Evolutionary conservation across 2,329 filamentous ascomycete species (phyloP).

Genomic region (Fusarium buxicola): DNA sequence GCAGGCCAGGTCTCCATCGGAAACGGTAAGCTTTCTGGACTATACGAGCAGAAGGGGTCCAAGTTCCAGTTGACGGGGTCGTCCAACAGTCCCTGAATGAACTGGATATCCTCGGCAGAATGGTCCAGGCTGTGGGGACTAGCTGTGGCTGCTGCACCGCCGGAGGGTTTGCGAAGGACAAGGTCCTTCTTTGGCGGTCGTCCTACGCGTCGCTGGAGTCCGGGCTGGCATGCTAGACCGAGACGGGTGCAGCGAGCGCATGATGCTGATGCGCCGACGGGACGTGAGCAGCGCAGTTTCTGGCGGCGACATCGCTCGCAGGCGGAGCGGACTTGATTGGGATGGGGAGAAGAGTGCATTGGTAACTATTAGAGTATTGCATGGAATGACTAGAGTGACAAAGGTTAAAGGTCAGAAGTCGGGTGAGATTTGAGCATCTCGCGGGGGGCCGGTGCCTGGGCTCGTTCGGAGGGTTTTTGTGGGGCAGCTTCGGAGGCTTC

Average conservation of each 20-base stretch:
- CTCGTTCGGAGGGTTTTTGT: constrained; percentile 37
- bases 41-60: constrained; percentile 25
- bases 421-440: background rate
- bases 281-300: constrained; percentile 49
- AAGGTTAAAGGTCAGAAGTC: background rate
- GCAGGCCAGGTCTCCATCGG: constrained; percentile 38
- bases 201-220: constrained; percentile 49
- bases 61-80: constrained; percentile 31
- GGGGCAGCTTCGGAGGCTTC: constrained; percentile 37
- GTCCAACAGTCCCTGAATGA: constrained; percentile 33
- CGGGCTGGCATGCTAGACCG: constrained; percentile 44
- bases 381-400: background rate
- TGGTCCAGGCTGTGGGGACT: background rate
- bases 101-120: constrained; percentile 17
- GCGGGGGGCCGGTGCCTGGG: background rate
- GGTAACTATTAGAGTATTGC: background rate
- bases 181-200: constrained; percentile 44
- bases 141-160: background rate
- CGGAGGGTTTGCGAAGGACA: constrained; percentile 21
- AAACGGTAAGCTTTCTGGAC: constrained; percentile 28
- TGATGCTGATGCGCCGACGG: constrained; percentile 30
- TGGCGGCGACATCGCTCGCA: constrained; percentile 51
- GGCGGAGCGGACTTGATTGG: constrained; percentile 49
- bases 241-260: constrained; percentile 48
- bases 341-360: constrained; percentile 44